Percentiles rank a stretch among this genome's conserved stretches.
phyloP scores from a whole-genome alignment of 352 stramenopile genomes.

The Phytophthora nicotianae region DNA sequence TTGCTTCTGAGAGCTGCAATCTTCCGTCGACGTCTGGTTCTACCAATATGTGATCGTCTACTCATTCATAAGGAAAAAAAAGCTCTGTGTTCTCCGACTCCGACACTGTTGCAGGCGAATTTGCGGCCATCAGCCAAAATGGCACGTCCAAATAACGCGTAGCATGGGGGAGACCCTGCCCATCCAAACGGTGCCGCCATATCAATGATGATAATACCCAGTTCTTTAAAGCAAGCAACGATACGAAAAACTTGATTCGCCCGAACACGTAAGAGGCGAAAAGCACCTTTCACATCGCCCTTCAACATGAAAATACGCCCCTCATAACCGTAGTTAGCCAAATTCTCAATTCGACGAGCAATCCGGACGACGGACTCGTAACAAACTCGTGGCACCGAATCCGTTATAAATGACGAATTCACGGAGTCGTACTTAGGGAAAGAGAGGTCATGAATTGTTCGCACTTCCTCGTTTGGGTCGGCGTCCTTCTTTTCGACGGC shows the following conservation, averaged over 20 bases:
- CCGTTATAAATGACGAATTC: too few species aligned
- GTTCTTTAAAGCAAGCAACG: too few species aligned
- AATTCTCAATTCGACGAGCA: slow-evolving; percentile 20
- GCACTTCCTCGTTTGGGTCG: too few species aligned
- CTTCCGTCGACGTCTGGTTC: slow-evolving; percentile 10
- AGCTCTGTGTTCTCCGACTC: background rate
- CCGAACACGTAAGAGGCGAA: background rate
- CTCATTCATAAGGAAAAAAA: slow-evolving; percentile 42
- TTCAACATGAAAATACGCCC: slow-evolving; percentile 14
- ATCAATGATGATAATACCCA: slow-evolving; percentile 9
- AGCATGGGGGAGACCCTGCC: slow-evolving; percentile 20
- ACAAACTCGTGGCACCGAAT: too few species aligned
- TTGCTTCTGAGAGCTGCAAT: slow-evolving; percentile 15
- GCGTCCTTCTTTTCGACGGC: too few species aligned
- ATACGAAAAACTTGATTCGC: slow-evolving; percentile 6
- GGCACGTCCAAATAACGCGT: slow-evolving; percentile 10
- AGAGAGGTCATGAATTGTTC: too few species aligned
- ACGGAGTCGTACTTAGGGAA: too few species aligned
- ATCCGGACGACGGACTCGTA: too few species aligned
- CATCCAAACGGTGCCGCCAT: slow-evolving; percentile 21
- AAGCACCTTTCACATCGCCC: slow-evolving; percentile 18
- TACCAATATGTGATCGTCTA: slow-evolving; percentile 40
- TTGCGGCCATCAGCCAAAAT: slow-evolving; percentile 20
- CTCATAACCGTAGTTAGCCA: background rate
- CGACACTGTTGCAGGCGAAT: too few species aligned